Evolutionary conservation across 345 rosid genomes (phyloP).

Genomic region (Cardamine occulta): DNA sequence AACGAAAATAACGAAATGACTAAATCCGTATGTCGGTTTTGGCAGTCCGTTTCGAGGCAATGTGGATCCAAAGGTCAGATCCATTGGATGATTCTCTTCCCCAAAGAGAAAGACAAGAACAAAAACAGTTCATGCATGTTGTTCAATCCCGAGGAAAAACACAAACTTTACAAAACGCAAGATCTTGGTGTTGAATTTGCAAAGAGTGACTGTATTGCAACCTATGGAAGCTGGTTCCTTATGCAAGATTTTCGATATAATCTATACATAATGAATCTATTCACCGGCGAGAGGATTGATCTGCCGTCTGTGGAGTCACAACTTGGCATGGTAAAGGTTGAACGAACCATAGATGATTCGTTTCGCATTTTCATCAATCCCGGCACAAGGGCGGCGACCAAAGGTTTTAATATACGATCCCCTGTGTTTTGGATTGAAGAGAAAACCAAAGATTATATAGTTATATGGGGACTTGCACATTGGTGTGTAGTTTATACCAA

Average conservation of each 20-base stretch:
- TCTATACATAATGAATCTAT: background rate
- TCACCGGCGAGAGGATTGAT: background rate
- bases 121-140: background rate
- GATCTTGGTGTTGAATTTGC: constrained; percentile 10
- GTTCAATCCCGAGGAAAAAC: constrained; percentile 9
- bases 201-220: background rate
- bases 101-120: background rate
- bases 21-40: background rate
- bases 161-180: background rate
- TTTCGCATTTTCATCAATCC: too few relatives aligned
- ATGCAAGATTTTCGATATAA: background rate
- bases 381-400: too few relatives aligned
- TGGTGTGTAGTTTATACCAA: too few relatives aligned
- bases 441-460: too few relatives aligned
- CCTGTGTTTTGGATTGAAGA: too few relatives aligned
- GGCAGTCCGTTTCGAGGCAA: background rate
- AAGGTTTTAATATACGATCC: too few relatives aligned
- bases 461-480: too few relatives aligned
- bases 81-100: too few relatives aligned
- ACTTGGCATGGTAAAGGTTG: background rate
- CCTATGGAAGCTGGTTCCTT: constrained; percentile 1
- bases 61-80: too few relatives aligned
- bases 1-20: too few relatives aligned
- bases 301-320: background rate
- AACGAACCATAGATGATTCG: too few relatives aligned